A percentile compares a stretch with the other conserved stretches of the same genome.
These are phyloP conservation scores for Kokia cookei DNA, from an alignment of 441 rosid genomes.

Conservation along the genomic window DNA sequence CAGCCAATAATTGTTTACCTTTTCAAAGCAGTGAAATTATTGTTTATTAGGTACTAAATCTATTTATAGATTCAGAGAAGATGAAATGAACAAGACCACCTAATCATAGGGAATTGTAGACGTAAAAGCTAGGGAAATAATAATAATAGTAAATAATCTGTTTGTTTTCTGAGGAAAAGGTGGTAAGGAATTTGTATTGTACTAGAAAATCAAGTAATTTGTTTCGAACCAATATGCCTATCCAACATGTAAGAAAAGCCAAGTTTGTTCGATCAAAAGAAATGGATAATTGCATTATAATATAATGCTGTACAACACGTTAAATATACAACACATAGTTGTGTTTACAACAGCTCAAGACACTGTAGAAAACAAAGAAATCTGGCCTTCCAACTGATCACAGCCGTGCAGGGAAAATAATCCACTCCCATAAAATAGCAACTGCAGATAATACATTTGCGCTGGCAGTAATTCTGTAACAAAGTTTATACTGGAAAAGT, in stretches of 20 bases:
- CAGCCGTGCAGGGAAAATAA: background rate
- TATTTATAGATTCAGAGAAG: background rate
- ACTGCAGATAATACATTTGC: background rate
- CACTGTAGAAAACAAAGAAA: background rate
- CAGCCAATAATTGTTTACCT: background rate
- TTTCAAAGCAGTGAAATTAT: background rate
- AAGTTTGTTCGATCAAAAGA: background rate
- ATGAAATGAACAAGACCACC: background rate
- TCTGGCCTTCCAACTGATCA: background rate
- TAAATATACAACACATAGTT: conserved; percentile 5
- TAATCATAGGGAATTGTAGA: background rate
- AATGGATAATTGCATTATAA: background rate
- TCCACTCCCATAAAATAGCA: background rate
- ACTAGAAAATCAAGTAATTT: background rate
- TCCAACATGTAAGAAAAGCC: background rate
- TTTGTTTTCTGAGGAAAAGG: background rate
- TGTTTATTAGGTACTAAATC: background rate
- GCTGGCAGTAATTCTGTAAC: conserved; percentile 16
- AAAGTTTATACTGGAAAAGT: conserved; percentile 3
- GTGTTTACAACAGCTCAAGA: conserved; percentile 13
- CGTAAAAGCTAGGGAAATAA: background rate
- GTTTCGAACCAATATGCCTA: background rate
- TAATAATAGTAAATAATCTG: background rate
- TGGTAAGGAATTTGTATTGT: background rate
- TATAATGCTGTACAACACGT: conserved; percentile 11